Percentiles rank a stretch among this genome's conserved stretches.
These are phyloP conservation scores for Pezicula radicicola DNA, from an alignment of 2,329 filamentous ascomycete species.

Conservation along the genomic window DNA sequence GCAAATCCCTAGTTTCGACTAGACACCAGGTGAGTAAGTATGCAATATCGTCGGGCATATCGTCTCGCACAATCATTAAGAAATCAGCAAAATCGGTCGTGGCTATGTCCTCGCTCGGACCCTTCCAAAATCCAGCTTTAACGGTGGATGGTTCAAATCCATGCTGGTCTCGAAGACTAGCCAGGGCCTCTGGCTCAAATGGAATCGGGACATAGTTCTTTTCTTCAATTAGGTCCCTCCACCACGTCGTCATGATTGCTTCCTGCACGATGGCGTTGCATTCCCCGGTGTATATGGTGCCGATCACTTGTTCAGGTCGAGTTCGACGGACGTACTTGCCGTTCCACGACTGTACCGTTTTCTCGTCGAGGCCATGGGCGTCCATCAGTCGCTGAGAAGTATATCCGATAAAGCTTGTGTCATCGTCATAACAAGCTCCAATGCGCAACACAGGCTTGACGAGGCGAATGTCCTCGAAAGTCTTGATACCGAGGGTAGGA, in stretches of 20 bases:
- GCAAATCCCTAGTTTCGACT: not conserved
- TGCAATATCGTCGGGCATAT: constrained; percentile 8
- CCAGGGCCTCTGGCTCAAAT: constrained; percentile 1
- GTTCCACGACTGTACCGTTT: constrained; percentile 4
- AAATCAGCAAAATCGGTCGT: constrained; percentile 8
- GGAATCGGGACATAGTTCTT: constrained; percentile 6
- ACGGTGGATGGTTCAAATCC: constrained; percentile 4
- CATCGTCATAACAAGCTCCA: constrained; percentile 4
- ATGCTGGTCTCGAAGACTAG: not conserved
- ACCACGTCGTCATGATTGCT: constrained; percentile 9
- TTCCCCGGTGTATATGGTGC: not conserved
- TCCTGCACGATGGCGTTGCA: constrained; percentile 7
- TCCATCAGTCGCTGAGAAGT: constrained; percentile 6
- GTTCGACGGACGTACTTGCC: constrained; percentile 5
- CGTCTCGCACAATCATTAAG: constrained; percentile 5
- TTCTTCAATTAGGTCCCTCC: constrained; percentile 4
- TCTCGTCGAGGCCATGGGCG: constrained; percentile 5
- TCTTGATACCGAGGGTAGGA: constrained; percentile 5
- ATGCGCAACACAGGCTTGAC: constrained; percentile 6
- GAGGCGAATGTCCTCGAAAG: constrained; percentile 5
- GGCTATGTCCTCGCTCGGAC: constrained; percentile 1
- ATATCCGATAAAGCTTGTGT: constrained; percentile 9
- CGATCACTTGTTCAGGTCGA: constrained; percentile 6
- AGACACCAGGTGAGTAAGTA: constrained; percentile 8
- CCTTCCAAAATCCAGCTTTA: constrained; percentile 1